phyloP scores from a whole-genome alignment of 306 rosid species.

The Lagenaria siceraria region DNA sequence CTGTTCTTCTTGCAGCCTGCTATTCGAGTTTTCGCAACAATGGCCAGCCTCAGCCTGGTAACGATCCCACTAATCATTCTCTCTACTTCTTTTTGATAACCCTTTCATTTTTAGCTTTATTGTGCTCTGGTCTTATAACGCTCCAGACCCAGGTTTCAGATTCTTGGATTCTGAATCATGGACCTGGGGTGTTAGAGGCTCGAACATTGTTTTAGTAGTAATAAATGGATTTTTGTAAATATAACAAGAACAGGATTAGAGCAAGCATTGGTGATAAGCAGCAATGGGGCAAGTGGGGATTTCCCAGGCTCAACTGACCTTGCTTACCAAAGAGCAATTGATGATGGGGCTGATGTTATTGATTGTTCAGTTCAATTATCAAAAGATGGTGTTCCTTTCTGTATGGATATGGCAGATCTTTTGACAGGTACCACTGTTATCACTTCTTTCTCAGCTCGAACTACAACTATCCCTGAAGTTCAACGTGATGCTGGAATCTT shows the following conservation, averaged over 20 bases:
- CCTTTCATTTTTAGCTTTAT: too few relatives aligned
- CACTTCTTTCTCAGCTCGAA: constrained; percentile 32
- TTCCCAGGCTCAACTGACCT: constrained; percentile 81
- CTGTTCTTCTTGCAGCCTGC: constrained; percentile 39
- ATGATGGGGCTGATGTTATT: constrained; percentile 66
- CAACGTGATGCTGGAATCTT: constrained; percentile 60
- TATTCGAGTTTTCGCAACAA: constrained; percentile 31
- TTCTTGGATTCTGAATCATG: too few relatives aligned
- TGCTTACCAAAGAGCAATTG: constrained; percentile 65
- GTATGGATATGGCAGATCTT: constrained; percentile 40
- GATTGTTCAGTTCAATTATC: constrained; percentile 91
- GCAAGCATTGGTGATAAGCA: constrained; percentile 45
- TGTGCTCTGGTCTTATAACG: neutral
- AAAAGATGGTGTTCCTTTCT: constrained; percentile 75
- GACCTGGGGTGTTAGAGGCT: too few relatives aligned
- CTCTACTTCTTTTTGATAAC: neutral
- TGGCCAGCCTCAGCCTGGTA: constrained; percentile 37
- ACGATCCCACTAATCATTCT: neutral
- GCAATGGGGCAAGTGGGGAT: constrained; percentile 72
- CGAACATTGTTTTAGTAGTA: too few relatives aligned
- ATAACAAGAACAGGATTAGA: constrained; percentile 8
- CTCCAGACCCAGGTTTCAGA: neutral
- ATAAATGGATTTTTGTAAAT: too few relatives aligned
- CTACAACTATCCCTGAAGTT: constrained; percentile 48
- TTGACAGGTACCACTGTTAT: constrained; percentile 33